These are phyloP conservation scores for Eucalyptus shirleyi DNA, from an alignment of 345 rosid genomes.

Conservation along the genomic window DNA sequence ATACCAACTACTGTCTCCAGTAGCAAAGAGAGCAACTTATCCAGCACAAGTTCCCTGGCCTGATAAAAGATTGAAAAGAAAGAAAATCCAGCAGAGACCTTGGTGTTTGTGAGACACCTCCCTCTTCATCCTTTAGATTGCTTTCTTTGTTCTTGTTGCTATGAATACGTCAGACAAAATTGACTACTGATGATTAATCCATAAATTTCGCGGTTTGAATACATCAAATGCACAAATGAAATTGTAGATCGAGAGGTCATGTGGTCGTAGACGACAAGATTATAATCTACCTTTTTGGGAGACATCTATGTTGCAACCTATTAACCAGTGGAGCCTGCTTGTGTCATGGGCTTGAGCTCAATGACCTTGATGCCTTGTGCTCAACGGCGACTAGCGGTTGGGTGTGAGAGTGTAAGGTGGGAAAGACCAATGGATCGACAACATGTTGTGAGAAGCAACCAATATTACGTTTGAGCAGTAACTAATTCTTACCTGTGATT, in stretches of 20 bases:
- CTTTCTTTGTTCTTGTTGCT: not conserved
- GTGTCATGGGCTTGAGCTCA: not conserved
- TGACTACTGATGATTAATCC: not conserved
- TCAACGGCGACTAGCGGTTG: not conserved
- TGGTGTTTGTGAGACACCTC: not conserved
- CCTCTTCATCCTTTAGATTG: not conserved
- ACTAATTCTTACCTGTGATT: rapidly evolving
- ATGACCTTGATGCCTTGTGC: not conserved
- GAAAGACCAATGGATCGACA: not conserved
- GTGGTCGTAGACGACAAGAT: rapidly evolving
- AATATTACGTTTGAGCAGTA: rapidly evolving
- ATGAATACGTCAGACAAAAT: not conserved
- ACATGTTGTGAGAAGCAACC: not conserved
- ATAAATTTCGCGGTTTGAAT: not conserved
- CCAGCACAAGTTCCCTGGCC: not conserved
- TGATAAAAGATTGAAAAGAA: not conserved
- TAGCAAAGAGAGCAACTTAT: not conserved
- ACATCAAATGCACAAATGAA: not conserved
- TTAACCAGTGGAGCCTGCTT: rapidly evolving
- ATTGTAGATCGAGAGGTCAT: not conserved
- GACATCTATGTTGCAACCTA: not conserved
- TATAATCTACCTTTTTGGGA: not conserved
- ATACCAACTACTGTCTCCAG: not conserved
- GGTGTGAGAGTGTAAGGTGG: not conserved
- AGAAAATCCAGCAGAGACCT: not conserved